Percentiles rank a stretch among this genome's conserved stretches.
phyloP scores from a whole-genome alignment of 2,329 filamentous ascomycete species.

The Talaromyces sp. region DNA sequence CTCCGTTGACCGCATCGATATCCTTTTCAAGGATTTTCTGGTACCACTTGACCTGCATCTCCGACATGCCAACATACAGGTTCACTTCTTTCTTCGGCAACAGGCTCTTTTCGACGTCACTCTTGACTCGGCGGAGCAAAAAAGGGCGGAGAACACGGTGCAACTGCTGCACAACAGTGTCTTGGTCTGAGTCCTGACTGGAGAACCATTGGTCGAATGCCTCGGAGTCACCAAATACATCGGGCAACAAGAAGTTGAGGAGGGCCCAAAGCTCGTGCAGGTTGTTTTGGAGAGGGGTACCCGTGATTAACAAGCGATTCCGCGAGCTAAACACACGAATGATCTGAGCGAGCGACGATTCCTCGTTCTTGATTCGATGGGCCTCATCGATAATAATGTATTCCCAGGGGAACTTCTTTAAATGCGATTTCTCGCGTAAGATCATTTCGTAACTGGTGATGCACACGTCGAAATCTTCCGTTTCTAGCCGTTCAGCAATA shows the following conservation, averaged over 20 bases:
- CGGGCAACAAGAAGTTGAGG: constrained; percentile 94
- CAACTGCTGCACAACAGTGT: constrained; percentile 91
- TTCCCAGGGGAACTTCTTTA: constrained; percentile 99
- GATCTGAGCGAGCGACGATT: constrained; percentile 92
- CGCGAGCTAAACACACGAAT: constrained; percentile 94
- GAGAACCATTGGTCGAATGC: constrained; percentile 99
- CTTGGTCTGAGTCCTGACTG: constrained; percentile 80
- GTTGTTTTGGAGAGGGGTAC: constrained; percentile 96
- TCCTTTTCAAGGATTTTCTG: constrained; percentile 98
- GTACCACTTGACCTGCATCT: constrained; percentile 99
- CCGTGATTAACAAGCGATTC: constrained; percentile 91
- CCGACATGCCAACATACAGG: constrained; percentile 94
- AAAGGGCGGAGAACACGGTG: constrained; percentile 92
- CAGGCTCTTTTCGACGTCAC: constrained; percentile 95
- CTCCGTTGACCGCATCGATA: constrained; percentile 96
- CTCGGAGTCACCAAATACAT: constrained; percentile 94
- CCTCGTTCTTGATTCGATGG: constrained; percentile 98
- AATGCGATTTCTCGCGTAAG: constrained; percentile 82
- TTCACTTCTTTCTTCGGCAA: constrained; percentile 97
- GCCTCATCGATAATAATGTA: constrained; percentile 99
- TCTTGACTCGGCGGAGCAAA: constrained; percentile 91
- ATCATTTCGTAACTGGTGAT: constrained; percentile 99
- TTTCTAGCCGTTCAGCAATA: constrained; percentile 85
- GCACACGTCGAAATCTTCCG: constrained; percentile 95
- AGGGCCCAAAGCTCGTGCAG: constrained; percentile 96